These are phyloP conservation scores for Alternaria tenuissima DNA, from an alignment of 2,329 filamentous ascomycete genomes.

Conservation along the genomic window DNA sequence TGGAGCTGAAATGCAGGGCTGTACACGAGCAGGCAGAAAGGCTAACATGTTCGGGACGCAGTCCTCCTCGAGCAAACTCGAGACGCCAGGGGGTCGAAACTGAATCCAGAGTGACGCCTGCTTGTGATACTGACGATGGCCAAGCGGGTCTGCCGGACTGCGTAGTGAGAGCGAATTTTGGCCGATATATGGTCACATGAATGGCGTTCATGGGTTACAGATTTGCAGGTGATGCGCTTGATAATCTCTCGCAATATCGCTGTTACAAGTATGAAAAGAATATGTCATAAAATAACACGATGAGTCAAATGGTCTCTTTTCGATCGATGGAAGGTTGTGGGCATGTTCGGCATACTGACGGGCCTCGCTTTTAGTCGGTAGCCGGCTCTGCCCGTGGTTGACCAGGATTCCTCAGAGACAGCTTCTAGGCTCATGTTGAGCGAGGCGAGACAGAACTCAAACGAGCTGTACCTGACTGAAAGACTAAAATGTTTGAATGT, in stretches of 20 bases:
- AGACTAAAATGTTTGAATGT: no score
- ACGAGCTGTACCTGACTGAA: no score
- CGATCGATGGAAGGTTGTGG: background rate
- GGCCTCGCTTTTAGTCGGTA: background rate
- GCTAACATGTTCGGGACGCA: background rate
- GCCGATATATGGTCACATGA: slow-evolving; percentile 16
- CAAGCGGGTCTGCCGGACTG: slow-evolving; percentile 9
- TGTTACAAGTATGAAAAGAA: background rate
- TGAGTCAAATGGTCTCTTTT: slow-evolving; percentile 1
- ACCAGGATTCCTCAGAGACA: background rate
- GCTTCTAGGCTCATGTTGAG: no score
- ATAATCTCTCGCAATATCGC: background rate
- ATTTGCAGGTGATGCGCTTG: slow-evolving; percentile 15
- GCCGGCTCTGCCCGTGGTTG: background rate
- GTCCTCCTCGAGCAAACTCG: background rate
- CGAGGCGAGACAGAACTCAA: no score
- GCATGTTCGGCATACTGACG: background rate
- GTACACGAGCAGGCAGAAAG: slow-evolving; percentile 1
- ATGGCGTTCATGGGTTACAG: slow-evolving; percentile 15
- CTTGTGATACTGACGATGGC: slow-evolving; percentile 24
- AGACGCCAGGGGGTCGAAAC: background rate
- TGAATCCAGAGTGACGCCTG: slow-evolving; percentile 26
- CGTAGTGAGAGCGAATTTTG: slow-evolving; percentile 4
- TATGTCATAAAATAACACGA: background rate
- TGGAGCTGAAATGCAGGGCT: slow-evolving; percentile 8